These are phyloP conservation scores for Trichoderma virens DNA, from an alignment of 495 filamentous ascomycete genomes.

Conservation along the genomic window DNA sequence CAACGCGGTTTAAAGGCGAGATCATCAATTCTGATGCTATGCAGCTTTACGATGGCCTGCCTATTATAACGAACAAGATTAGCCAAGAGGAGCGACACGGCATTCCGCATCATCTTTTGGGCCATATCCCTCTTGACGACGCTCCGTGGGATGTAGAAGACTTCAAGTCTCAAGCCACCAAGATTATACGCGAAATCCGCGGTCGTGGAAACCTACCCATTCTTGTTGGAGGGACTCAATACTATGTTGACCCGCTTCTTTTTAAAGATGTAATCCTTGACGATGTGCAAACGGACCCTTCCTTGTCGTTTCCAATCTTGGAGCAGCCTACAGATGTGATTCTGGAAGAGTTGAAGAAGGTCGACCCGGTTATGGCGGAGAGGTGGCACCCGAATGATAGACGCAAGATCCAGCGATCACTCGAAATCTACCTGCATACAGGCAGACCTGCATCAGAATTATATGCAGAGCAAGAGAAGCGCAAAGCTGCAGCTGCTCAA, in stretches of 20 bases:
- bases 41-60: constrained; percentile 91
- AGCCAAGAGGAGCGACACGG: constrained; percentile 63
- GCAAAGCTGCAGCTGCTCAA: constrained; percentile 21
- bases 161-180: constrained; percentile 62
- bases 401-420: constrained; percentile 80
- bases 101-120: constrained; percentile 84
- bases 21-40: constrained; percentile 99
- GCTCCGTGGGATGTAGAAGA: constrained; percentile 72
- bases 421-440: constrained; percentile 81
- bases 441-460: constrained; percentile 77
- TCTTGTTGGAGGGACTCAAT: constrained; percentile 89
- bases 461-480: constrained; percentile 63
- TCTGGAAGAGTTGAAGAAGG: constrained; percentile 59
- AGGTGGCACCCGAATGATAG: constrained; percentile 90
- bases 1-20: constrained; percentile 78
- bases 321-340: constrained; percentile 60
- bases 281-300: constrained; percentile 28
- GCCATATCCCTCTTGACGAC: constrained; percentile 62
- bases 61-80: constrained; percentile 94
- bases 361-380: constrained; percentile 84
- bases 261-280: constrained; percentile 60
- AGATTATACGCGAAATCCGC: constrained; percentile 69
- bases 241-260: constrained; percentile 83
- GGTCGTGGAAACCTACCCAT: constrained; percentile 73
- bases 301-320: constrained; percentile 57